Evolutionary conservation across 306 rosid genomes (phyloP), one percentile per base, ranked within the genome.

Genomic region (Glycine soja): DNA sequence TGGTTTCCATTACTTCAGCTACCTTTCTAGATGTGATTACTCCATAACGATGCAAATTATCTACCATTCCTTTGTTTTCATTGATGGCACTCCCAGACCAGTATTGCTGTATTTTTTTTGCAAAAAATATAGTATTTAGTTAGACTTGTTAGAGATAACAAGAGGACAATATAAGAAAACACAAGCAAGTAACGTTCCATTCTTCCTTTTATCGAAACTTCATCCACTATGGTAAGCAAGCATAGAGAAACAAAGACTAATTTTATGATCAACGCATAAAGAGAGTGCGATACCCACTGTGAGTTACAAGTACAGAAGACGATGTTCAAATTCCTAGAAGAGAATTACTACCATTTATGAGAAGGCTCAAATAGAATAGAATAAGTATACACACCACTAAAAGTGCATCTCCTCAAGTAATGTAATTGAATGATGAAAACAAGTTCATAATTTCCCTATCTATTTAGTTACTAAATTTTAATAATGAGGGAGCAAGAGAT

Each of bases 31-130:
- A 96, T 10, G 82, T 71, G 56, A 96, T 56, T 80, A 93, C 79
- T 70, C 97, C 99, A 80, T 68, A 92, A 65, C 81, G 83, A 82
- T 83, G 88, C 86, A 96, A 84, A 78, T 85, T 88, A 84, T 85
- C 94, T 88, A 96, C 91, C 99, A 96, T 91, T 54, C 87, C 98
- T 84, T 89, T 92, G 90, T 88, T 96, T 61, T 76, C 80, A 51
- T 76, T 70, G 38, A 91, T 14, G 59, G 86, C 84, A 85, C 87
- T 83, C 78, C 93, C 93, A 73, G 86, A 81, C 92, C 91, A 85
- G 80, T 76, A 74, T 78, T 88, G 88, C 99, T 96, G 94, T 50
- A 81, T 36, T 3, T 68, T 68, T 81, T 43, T 45, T 32, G 30
- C 16, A 50, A 70, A 70, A 24, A 0, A 24, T 24, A 24, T 24